Conservation (phyloP, 2,329 filamentous ascomycete species). For the Colletotrichum melonis region DNA sequence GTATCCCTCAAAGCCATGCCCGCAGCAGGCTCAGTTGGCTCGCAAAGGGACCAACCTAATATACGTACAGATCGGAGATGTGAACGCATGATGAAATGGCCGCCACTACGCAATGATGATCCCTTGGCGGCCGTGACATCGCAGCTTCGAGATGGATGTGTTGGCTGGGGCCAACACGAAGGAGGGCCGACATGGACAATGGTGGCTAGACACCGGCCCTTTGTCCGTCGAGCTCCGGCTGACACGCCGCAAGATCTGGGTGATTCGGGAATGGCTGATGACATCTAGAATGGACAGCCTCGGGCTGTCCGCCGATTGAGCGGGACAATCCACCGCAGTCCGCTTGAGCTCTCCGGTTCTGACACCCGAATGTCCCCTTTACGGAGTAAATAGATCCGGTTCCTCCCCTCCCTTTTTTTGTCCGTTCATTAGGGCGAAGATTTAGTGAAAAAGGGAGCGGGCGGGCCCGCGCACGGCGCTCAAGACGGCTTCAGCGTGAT, state of each 20-base stretch:
- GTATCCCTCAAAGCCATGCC: too few species aligned
- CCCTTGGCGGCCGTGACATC: neutral
- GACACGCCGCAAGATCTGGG: neutral
- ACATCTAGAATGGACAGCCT: neutral
- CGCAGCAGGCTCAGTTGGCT: neutral
- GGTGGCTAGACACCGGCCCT: neutral
- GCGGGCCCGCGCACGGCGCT: neutral
- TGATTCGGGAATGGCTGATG: neutral
- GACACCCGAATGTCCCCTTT: neutral
- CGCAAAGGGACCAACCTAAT: neutral
- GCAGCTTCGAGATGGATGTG: neutral
- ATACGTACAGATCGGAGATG: neutral
- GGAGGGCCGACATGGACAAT: too few species aligned
- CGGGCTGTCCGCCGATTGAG: neutral
- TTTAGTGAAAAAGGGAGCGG: neutral
- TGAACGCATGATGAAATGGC: neutral
- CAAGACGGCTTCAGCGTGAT: slow-evolving; percentile 8
- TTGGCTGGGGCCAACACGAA: neutral
- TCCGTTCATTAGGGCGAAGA: neutral
- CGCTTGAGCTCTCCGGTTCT: neutral
- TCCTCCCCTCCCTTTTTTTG: neutral
- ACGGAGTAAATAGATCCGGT: neutral
- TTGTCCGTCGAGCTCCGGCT: neutral
- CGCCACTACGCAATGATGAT: neutral
- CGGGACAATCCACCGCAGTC: neutral